Evolutionary conservation across 495 filamentous ascomycete genomes (phyloP), one percentile per base, ranked within the genome.

Genomic region (Daldinia loculata): DNA sequence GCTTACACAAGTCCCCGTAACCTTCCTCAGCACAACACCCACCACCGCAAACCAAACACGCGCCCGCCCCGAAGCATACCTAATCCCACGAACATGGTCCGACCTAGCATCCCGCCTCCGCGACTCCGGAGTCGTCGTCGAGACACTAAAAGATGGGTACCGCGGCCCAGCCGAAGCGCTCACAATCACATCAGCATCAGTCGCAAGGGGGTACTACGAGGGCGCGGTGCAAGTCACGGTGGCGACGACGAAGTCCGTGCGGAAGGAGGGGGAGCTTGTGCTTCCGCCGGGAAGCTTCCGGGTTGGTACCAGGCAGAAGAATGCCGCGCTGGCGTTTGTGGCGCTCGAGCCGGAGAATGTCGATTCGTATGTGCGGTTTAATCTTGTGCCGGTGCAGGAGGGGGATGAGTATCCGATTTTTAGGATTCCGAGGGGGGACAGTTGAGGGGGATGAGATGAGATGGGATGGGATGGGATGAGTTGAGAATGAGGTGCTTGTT

Each of bases 321-420:
- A 77, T 22, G 74, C 73, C 2, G 75, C 73, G 24, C 45, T 75
- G 32, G 75, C 73, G 60, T 75, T 77, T 34, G 73, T 74, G 1
- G 69, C 74, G 12, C 74, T 77, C 41, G 76, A 79, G 71, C 77
- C 76, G 17, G 77, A 79, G 63, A 78, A 78, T 67, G 69, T 77
- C 11, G 76, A 79, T 53, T 78, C 76, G 17, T 79, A 76, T 56
- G 77, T 77, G 17, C 56, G 69, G 32, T 78, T 79, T 19, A 75
- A 75, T 45, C 53, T 79, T 30, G 22, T 79, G 2, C 77, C 76
- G 1, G 70, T 79, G 17, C 22, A 62, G 55, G 59, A n/a, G 7
- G 76, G 75, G 3, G 76, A 79, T 55, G 71, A 76, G 57, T 79
- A 78, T 66, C 77, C 77, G 38, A 69, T 78, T 30, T 79, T 77